Evolutionary conservation across 768 basidiomycete species (phyloP).

Genomic region (Arthromyces matolae): DNA sequence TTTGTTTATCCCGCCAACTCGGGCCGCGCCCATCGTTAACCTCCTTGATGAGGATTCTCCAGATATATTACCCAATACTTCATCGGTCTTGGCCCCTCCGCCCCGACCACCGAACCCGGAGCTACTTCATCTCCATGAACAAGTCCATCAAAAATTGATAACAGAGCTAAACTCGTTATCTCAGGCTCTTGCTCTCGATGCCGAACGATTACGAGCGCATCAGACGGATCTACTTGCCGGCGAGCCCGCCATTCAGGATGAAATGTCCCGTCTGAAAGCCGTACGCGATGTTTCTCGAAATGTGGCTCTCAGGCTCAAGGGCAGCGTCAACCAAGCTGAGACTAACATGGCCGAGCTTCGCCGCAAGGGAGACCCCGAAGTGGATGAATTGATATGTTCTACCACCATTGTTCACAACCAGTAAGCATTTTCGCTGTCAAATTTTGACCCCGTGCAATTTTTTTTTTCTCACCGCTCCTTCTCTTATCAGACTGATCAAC

Average conservation of each 20-base stretch:
- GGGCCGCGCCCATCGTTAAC: conserved; percentile 45
- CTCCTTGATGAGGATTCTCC: conserved; percentile 62
- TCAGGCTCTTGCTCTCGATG: conserved; percentile 58
- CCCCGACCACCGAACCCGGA: conserved; percentile 90
- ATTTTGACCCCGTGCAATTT: too few species aligned
- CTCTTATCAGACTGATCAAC: conserved; percentile 70
- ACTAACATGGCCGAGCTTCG: conserved; percentile 73
- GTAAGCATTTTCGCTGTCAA: conserved; percentile 48
- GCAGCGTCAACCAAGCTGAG: conserved; percentile 64
- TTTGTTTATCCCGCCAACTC: conserved; percentile 18
- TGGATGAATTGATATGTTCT: conserved; percentile 95
- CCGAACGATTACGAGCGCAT: conserved; percentile 74
- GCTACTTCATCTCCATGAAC: conserved; percentile 72
- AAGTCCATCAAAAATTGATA: conserved; percentile 71
- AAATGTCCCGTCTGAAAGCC: conserved; percentile 91
- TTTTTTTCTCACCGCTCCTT: conserved; percentile 7
- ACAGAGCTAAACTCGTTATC: conserved; percentile 71
- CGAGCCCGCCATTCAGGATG: conserved; percentile 91
- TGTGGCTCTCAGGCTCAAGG: conserved; percentile 65
- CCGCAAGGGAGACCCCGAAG: conserved; percentile 83
- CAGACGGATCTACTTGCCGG: conserved; percentile 84
- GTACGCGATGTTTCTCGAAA: conserved; percentile 86
- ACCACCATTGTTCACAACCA: conserved; percentile 97
- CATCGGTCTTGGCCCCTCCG: conserved; percentile 40
- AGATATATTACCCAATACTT: conserved; percentile 22